Conservation (phyloP, 306 rosid species). For the Vigna hirtella region DNA sequence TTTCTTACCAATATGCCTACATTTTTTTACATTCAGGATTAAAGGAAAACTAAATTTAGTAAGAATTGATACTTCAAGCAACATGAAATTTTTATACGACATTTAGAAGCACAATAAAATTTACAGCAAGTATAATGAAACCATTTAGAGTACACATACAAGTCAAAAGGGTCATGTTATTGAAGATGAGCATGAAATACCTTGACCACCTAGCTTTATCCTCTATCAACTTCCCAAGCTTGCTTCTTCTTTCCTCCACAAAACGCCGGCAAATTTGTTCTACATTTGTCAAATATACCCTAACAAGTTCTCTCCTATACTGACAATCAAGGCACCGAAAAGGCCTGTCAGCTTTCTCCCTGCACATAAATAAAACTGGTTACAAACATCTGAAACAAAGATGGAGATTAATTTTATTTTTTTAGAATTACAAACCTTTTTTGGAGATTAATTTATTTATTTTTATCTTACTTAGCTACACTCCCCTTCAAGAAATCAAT, state of each 20-base stretch:
- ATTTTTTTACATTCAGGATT: constrained; percentile 36
- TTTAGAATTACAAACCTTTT: too few relatives aligned
- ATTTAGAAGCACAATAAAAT: constrained; percentile 23
- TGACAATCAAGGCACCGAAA: constrained; percentile 98
- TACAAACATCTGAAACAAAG: constrained; percentile 26
- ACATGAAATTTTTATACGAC: background rate
- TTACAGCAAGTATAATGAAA: constrained; percentile 14
- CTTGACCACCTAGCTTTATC: constrained; percentile 99
- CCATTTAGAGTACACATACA: background rate
- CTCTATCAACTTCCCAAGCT: constrained; percentile 89
- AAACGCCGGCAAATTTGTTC: constrained; percentile 98
- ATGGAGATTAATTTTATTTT: too few relatives aligned
- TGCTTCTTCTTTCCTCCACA: constrained; percentile 94
- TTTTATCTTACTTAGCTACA: too few relatives aligned
- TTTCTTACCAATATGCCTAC: constrained; percentile 10
- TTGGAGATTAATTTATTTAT: too few relatives aligned
- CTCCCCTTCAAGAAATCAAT: too few relatives aligned
- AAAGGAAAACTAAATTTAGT: background rate
- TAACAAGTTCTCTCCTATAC: constrained; percentile 99
- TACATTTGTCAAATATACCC: constrained; percentile 96
- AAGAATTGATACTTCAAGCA: constrained; percentile 24
- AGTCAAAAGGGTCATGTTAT: background rate
- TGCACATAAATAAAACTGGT: constrained; percentile 50
- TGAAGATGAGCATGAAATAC: constrained; percentile 55
- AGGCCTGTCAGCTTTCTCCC: constrained; percentile 98